Conservation (phyloP, 169 alveolate species). For the Pseudocohnilembus persalinus region DNA sequence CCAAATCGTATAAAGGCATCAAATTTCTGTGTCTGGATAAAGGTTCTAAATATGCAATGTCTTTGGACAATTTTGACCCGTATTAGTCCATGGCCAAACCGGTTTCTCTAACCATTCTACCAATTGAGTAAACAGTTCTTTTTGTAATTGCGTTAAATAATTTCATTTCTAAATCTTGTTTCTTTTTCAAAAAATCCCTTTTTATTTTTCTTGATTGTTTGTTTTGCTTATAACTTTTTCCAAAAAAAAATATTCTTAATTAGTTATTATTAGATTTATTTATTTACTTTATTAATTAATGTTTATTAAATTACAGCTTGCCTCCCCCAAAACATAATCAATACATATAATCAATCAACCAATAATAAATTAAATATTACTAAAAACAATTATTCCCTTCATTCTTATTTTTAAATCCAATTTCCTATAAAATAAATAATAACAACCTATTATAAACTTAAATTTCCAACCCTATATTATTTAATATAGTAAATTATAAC, state of each 20-base stretch:
- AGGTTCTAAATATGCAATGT: conserved; percentile 54
- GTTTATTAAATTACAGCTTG: background rate
- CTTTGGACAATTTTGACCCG: conserved; percentile 26
- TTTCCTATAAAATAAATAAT: too few relatives aligned
- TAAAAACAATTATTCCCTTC: too few relatives aligned
- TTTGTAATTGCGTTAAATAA: background rate
- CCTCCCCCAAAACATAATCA: background rate
- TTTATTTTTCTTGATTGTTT: too few relatives aligned
- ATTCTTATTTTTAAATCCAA: too few relatives aligned
- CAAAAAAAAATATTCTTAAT: too few relatives aligned
- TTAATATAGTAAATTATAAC: too few relatives aligned
- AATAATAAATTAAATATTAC: too few relatives aligned
- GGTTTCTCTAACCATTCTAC: background rate
- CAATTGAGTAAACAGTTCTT: background rate
- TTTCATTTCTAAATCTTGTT: background rate
- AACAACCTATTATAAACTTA: too few relatives aligned
- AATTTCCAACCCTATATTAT: too few relatives aligned
- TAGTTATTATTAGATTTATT: too few relatives aligned
- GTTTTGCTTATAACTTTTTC: too few relatives aligned
- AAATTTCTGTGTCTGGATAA: conserved; percentile 57
- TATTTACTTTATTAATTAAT: background rate
- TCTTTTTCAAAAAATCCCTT: too few relatives aligned
- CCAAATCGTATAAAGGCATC: conserved; percentile 67
- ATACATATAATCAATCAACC: background rate
- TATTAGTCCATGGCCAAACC: conserved; percentile 7